These are phyloP conservation scores for Microthlaspi erraticum DNA, from an alignment of 345 rosid genomes.

Conservation along the genomic window DNA sequence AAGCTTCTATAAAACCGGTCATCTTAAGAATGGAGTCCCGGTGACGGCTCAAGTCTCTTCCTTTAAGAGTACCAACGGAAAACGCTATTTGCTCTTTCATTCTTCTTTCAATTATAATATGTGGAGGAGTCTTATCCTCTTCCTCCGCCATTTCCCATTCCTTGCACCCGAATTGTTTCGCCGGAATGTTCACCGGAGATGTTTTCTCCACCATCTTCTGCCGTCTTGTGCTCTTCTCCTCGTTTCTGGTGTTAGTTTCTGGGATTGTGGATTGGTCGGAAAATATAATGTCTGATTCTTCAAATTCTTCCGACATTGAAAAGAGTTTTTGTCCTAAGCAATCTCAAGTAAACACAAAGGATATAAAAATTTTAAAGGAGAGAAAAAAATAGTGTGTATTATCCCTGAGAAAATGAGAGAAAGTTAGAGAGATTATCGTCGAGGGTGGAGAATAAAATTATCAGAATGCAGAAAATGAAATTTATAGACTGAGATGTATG, in stretches of 20 bases:
- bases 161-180: constrained; percentile 21
- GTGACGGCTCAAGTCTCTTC: constrained; percentile 73
- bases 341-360: not conserved
- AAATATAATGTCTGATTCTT: constrained; percentile 62
- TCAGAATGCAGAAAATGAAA: constrained; percentile 11
- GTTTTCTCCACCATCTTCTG: constrained; percentile 34
- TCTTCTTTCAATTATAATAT: constrained; percentile 58
- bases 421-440: not conserved
- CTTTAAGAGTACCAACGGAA: constrained; percentile 71
- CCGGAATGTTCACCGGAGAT: constrained; percentile 46
- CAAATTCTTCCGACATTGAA: constrained; percentile 56
- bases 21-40: constrained; percentile 76
- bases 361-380: not conserved
- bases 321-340: not conserved
- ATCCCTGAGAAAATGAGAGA: not conserved
- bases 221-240: not conserved
- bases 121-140: constrained; percentile 58
- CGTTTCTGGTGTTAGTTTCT: not conserved
- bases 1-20: constrained; percentile 88
- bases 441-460: constrained; percentile 29
- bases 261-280: constrained; percentile 35
- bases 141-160: constrained; percentile 38
- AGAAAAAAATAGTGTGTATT: not conserved
- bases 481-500: constrained; percentile 38
- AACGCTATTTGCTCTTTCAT: constrained; percentile 68